phyloP scores from a whole-genome alignment of 1,284 basidiomycete genomes.

The Ceraceosorus bombacis region DNA sequence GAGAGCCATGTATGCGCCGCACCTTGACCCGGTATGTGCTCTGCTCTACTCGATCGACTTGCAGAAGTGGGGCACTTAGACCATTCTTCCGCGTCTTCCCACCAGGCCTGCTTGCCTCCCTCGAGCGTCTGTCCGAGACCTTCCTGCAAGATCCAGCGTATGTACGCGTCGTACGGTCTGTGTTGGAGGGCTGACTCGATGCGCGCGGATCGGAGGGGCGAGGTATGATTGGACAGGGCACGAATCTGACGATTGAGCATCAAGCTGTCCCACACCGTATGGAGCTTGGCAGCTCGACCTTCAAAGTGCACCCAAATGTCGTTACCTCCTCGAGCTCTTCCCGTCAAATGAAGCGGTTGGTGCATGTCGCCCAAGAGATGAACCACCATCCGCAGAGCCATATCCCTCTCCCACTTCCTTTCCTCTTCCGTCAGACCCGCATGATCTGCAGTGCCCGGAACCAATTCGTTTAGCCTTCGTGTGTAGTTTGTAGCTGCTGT shows the following conservation, averaged over 20 bases:
- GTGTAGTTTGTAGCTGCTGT: slow-evolving; percentile 39
- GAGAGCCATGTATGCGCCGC: background rate
- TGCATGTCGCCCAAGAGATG: slow-evolving; percentile 88
- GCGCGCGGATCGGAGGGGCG: slow-evolving; percentile 57
- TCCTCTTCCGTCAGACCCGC: background rate
- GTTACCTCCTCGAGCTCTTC: slow-evolving; percentile 77
- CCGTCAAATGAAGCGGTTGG: slow-evolving; percentile 79
- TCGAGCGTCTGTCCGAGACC: slow-evolving; percentile 52
- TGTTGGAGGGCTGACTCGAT: slow-evolving; percentile 69
- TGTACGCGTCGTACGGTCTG: slow-evolving; percentile 77
- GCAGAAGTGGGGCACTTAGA: slow-evolving; percentile 21
- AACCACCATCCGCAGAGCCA: slow-evolving; percentile 75
- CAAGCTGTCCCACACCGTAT: slow-evolving; percentile 74
- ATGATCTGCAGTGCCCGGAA: too few relatives aligned
- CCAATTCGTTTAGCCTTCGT: slow-evolving; percentile 11
- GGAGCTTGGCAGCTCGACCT: slow-evolving; percentile 55
- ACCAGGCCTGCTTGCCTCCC: slow-evolving; percentile 18
- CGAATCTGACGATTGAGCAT: slow-evolving; percentile 67
- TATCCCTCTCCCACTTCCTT: slow-evolving; percentile 48
- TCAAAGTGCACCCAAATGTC: slow-evolving; percentile 51
- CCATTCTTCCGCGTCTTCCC: slow-evolving; percentile 8
- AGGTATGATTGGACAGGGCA: slow-evolving; percentile 65
- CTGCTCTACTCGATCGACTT: slow-evolving; percentile 1
- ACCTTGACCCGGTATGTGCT: background rate
- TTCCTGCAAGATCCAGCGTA: slow-evolving; percentile 76